Conservation (phyloP, 306 rosid species). For the Malus sieversii region DNA sequence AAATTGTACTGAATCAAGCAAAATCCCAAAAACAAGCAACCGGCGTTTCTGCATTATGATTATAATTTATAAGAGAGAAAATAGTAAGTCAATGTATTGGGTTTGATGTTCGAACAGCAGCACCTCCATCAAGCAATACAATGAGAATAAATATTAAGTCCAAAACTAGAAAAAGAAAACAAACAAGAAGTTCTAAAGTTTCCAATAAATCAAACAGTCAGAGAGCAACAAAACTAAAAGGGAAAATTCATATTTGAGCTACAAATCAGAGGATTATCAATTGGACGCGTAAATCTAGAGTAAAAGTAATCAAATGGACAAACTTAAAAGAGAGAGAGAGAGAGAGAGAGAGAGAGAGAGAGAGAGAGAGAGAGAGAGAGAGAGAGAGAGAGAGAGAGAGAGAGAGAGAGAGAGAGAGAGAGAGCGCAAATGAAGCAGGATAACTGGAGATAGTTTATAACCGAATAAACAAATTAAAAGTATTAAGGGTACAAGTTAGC, state of each 20-base stretch:
- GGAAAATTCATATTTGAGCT: background rate
- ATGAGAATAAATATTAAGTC: background rate
- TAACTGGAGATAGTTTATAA: no score
- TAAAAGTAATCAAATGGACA: background rate
- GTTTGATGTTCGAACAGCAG: background rate
- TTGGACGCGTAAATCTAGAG: background rate
- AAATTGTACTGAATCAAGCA: slow-evolving; percentile 13
- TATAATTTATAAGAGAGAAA: background rate
- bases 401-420: no score
- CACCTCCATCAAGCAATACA: background rate
- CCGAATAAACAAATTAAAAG: no score
- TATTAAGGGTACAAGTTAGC: no score
- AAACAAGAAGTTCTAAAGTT: background rate
- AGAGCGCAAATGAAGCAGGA: no score
- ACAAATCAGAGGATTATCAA: background rate
- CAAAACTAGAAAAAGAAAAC: background rate
- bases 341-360: no score
- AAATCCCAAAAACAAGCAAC: slow-evolving; percentile 4
- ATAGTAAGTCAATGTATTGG: background rate
- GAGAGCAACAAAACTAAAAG: background rate
- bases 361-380: background rate
- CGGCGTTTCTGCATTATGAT: slow-evolving; percentile 14
- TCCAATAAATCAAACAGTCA: background rate
- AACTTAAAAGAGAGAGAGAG: background rate
- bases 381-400: background rate